phyloP scores from a whole-genome alignment of 2,329 filamentous ascomycete genomes.

The Paecilomyces dactylethromorphus region DNA sequence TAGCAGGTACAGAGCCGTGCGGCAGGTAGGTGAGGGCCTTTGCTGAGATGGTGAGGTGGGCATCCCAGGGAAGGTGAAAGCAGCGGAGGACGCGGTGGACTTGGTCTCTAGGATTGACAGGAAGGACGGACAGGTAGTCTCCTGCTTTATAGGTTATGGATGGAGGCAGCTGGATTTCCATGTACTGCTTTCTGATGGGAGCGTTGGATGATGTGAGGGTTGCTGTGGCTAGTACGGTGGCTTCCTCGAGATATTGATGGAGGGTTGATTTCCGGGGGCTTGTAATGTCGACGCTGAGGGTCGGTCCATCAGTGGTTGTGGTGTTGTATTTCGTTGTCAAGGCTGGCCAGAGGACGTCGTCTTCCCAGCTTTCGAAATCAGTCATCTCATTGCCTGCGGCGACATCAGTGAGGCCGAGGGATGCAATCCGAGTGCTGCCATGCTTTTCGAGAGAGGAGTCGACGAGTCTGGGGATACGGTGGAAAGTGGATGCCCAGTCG shows the following conservation, averaged over 20 bases:
- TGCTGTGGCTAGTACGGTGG: background rate
- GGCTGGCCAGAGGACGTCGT: background rate
- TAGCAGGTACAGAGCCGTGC: too few relatives aligned
- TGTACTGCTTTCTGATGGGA: constrained; percentile 47
- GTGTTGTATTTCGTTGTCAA: background rate
- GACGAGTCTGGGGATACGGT: constrained; percentile 33
- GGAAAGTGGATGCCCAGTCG: constrained; percentile 38
- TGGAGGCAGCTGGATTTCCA: constrained; percentile 58
- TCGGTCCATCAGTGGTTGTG: background rate
- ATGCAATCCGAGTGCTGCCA: background rate
- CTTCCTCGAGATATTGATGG: background rate
- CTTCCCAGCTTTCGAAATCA: background rate
- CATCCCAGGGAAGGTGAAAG: background rate
- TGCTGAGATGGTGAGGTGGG: background rate
- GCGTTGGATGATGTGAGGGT: background rate
- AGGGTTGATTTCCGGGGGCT: background rate
- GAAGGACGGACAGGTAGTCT: constrained; percentile 65
- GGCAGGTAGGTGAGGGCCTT: background rate
- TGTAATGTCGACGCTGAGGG: background rate
- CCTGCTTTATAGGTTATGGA: constrained; percentile 58
- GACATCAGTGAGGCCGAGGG: background rate
- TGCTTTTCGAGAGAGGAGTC: constrained; percentile 21
- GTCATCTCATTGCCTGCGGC: too few relatives aligned
- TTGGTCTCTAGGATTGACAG: constrained; percentile 56
- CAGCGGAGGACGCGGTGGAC: constrained; percentile 50